Evolutionary conservation across 1,284 basidiomycete species (phyloP), one percentile per base, ranked within the genome.

Genomic region (Cutaneotrichosporon cyanovorans): DNA sequence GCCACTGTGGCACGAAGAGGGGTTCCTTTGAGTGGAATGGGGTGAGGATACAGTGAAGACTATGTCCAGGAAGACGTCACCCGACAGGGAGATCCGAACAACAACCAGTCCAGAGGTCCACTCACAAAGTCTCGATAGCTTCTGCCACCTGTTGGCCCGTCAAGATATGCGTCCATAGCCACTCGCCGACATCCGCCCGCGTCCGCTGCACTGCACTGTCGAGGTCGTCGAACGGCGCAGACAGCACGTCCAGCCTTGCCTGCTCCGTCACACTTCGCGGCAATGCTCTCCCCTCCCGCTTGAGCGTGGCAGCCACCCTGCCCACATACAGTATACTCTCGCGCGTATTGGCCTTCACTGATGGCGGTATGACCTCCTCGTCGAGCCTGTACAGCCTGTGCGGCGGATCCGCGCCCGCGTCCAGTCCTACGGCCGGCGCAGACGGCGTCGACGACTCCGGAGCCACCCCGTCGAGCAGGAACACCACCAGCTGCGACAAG

Each of bases 81-180:
- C n/a, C n/a, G n/a, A n/a, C n/a, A n/a, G n/a, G n/a, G n/a, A n/a
- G n/a, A n/a, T n/a, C 7, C 14, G 28, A 12, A 7, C n/a, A n/a
- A n/a, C n/a, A n/a, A n/a, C n/a, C n/a, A 30, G 23, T 15, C 8
- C 25, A 34, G 11, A 11, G 15, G n/a, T 9, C 18, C 8, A 31
- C 82, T 69, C 57, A 84, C 81, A 87, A 68, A 5, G 80, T 80
- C 48, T 85, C 77, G 11, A 87, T 78, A 0, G 84, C 80, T 20
- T 82, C 82, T 51, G 85, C 81, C 0, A 92, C 84, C 55, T 89
- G 85, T 54, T 80, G 79, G 58, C 79, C 80, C 1, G 87, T 92
- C 44, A 93, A 75, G 25, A 93, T 83, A 60, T 90, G 87, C 25
- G 81, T 72, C 87, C 90, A 93, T 3, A 93, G 74, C 89, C 89